Base-by-base conservation (phyloP, 148 eudicot species). In the Hydrangea macrophylla region DNA sequence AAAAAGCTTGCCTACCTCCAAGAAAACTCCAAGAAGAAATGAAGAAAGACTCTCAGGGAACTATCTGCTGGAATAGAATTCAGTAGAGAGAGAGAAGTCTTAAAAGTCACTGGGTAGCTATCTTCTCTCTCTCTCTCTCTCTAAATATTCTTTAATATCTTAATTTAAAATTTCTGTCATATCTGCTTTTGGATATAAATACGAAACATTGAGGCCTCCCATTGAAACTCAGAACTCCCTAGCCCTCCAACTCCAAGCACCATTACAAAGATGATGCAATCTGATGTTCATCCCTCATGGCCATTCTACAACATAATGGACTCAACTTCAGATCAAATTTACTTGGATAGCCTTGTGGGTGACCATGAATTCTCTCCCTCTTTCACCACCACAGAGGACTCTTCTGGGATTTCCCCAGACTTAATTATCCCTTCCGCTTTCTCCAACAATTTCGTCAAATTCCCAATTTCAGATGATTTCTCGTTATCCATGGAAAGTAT, bases 221-320 rank as follows among this genome's bases (percentile, higher is more conserved):
- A 55, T 40, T 51, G 32, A 76, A 18, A 13, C 0, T 55, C 67
- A 60, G 30, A 55, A 62, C 30, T 18, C 58, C 45, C 36, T 6
- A 31, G 23, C 25, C 53, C 60, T 8, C 2, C 11, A 68, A 31
- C 60, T 8, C 2, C 11, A 68, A 31, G 18, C 40, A 44, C n/a
- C 67, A 39, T 36, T 54, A 53, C 62, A 48, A 70, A 66, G 10
- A 80, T 65, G 78, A 76, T 73, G 75, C 78, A 80, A 53, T 27
- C 75, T 9, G 73, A 70, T 32, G 48, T 65, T 62, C 70, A 44
- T 24, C 66, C 62, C 32, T 72, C 75, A 0, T 68, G 81, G 82
- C 65, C 37, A 42, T 24, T 25, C 42, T 57, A 18, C 73, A 68
- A 58, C 56, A 48, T 24, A 12, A 31, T 35, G 24, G 18, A 33